Conservation (phyloP, 2,329 filamentous ascomycete species). For the Diaporthe ampelina region DNA sequence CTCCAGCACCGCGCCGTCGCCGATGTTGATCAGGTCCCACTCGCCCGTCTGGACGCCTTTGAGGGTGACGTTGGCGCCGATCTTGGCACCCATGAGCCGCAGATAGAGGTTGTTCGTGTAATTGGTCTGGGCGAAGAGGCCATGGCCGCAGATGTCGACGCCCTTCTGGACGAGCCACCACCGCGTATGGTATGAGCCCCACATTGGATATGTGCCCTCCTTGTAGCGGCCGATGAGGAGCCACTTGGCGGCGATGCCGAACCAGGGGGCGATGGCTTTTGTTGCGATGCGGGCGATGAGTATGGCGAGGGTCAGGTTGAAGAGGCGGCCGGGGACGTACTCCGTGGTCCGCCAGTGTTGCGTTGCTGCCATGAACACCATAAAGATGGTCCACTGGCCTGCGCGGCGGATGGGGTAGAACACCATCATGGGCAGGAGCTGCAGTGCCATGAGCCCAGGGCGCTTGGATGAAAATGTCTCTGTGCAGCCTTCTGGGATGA, state of each 20-base stretch:
- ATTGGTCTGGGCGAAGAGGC: slow-evolving; percentile 59
- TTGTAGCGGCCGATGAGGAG: slow-evolving; percentile 65
- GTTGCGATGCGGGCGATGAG: slow-evolving; percentile 57
- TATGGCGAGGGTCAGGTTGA: slow-evolving; percentile 63
- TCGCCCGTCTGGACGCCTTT: slow-evolving; percentile 63
- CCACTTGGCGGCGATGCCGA: slow-evolving; percentile 68
- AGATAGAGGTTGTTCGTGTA: slow-evolving; percentile 60
- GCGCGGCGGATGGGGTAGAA: slow-evolving; percentile 66
- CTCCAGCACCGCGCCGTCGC: slow-evolving; percentile 62
- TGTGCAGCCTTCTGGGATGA: slow-evolving; percentile 30
- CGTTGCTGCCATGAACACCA: slow-evolving; percentile 59
- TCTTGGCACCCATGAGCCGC: slow-evolving; percentile 65
- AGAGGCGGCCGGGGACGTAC: slow-evolving; percentile 58
- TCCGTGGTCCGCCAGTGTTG: slow-evolving; percentile 56
- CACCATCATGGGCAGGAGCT: slow-evolving; percentile 63
- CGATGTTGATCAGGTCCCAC: slow-evolving; percentile 69
- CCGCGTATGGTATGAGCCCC: slow-evolving; percentile 69
- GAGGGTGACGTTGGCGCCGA: slow-evolving; percentile 66
- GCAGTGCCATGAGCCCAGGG: slow-evolving; percentile 61
- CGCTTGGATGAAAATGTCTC: slow-evolving; percentile 64
- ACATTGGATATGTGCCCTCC: slow-evolving; percentile 71
- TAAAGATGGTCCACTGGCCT: slow-evolving; percentile 66
- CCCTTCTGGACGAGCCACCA: slow-evolving; percentile 73
- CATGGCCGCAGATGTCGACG: slow-evolving; percentile 62
- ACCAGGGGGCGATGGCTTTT: slow-evolving; percentile 56